Evolutionary conservation across 2,329 filamentous ascomycete species (phyloP), one percentile per base, ranked within the genome.

Genomic region (Pseudogymnoascus sp.): DNA sequence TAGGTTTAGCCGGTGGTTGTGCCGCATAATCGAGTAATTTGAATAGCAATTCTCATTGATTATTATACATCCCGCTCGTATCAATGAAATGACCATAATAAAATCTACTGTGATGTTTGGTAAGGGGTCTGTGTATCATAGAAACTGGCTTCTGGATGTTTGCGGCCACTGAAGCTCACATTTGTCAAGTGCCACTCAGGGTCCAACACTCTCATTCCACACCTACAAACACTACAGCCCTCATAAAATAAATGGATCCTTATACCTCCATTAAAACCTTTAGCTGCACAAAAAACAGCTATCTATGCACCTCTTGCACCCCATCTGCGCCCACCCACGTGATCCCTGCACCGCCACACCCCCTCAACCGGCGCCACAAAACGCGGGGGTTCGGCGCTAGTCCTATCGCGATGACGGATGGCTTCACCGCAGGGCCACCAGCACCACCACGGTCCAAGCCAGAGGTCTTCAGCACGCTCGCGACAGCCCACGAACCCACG

Each of bases 321-420:
- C n/a, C 14, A 33, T 47, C 14, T 7, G 2, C 2, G 4, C 3
- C 2, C 12, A 4, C 0, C 2, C 41, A 54, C 47, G 47, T 54
- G 47, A 54, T 6, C 4, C 0, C 9, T 18, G 47, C 47, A 54
- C 47, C 47, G 47, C 47, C 47, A 54, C 47, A 54, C 9, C 28
- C 16, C n/a, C 47, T 28, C 25, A 18, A 30, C n/a, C 14, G n/a
- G 3, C 47, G 47, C 47, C 47, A 54, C 47, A 54, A 54, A 54
- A 54, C 47, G 47, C 47, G 47, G 47, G 47, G 47, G 47, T 54
- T 54, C 9, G 28, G 6, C 47, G 47, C 47, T 54, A 54, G 47
- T 54, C 47, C 47, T 54, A 54, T 54, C 47, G 47, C 12, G 47
- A 54, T 54, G 47, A 54, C 47, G 47, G 28, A 33, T 33, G 25